Conservation (phyloP, 2,329 filamentous ascomycete genomes). For the Ceratocystis cacaofunesta region DNA sequence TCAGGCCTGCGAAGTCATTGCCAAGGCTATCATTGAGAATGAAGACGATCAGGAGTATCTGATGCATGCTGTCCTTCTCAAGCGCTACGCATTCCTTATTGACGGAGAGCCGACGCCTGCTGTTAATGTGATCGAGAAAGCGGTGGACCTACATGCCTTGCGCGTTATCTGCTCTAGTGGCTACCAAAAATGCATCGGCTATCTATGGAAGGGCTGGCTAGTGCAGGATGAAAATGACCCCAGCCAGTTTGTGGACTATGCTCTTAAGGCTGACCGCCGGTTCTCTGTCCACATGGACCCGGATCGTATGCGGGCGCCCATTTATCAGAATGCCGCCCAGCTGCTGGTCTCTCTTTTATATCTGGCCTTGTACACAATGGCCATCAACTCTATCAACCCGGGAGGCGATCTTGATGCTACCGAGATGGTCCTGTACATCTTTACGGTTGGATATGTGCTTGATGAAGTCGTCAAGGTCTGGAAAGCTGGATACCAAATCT, state of each 20-base stretch:
- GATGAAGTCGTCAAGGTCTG: conserved; percentile 82
- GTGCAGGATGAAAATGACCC: conserved; percentile 91
- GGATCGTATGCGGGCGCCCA: conserved; percentile 80
- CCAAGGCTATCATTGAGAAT: conserved; percentile 65
- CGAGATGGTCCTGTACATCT: conserved; percentile 74
- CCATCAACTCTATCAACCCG: conserved; percentile 88
- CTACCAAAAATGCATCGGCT: conserved; percentile 87
- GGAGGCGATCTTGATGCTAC: conserved; percentile 69
- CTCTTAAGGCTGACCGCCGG: conserved; percentile 59
- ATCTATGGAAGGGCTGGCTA: conserved; percentile 91
- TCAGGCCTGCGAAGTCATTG: conserved; percentile 76
- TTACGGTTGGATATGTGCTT: conserved; percentile 79
- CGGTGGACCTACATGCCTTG: conserved; percentile 82
- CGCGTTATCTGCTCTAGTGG: conserved; percentile 79
- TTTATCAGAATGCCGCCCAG: conserved; percentile 85
- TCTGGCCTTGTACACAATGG: conserved; percentile 69
- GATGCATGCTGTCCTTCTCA: conserved; percentile 66
- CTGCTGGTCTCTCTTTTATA: conserved; percentile 73
- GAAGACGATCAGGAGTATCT: conserved; percentile 71
- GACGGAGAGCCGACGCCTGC: conserved; percentile 58
- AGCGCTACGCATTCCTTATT: conserved; percentile 69
- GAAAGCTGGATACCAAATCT: conserved; percentile 82
- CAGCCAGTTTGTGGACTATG: conserved; percentile 77
- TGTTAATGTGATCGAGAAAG: conserved; percentile 80
- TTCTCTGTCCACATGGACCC: conserved; percentile 81